Evolutionary conservation across 768 basidiomycete species (phyloP).

Genomic region (Boletus eberwhitei): DNA sequence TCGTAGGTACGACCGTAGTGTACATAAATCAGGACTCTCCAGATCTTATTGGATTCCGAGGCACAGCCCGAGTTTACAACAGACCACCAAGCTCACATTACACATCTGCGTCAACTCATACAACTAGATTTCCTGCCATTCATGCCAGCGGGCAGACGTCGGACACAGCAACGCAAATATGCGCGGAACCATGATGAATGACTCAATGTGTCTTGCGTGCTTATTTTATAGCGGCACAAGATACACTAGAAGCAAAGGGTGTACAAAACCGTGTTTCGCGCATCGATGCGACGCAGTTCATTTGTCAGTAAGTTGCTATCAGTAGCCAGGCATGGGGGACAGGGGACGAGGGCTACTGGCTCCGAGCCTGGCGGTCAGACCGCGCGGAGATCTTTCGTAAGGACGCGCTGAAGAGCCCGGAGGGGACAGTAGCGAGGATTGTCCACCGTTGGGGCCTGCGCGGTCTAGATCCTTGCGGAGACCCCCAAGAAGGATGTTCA

Average conservation of each 20-base stretch:
- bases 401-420: background rate
- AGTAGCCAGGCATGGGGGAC: constrained; percentile 14
- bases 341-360: constrained; percentile 11
- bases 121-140: too few species aligned
- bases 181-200: background rate
- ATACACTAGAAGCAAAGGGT: too few species aligned
- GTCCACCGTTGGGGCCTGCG: constrained; percentile 2
- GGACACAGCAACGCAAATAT: background rate
- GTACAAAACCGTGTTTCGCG: background rate
- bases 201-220: too few species aligned
- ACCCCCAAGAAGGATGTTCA: constrained; percentile 33
- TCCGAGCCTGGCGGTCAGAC: constrained; percentile 7
- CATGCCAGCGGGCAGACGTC: too few species aligned
- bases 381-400: constrained; percentile 14
- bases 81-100: too few species aligned
- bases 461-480: constrained; percentile 19
- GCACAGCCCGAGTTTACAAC: too few species aligned
- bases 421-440: constrained; percentile 12
- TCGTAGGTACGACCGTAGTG: too few species aligned
- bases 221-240: background rate
- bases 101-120: too few species aligned
- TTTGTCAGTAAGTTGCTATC: too few species aligned
- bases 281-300: background rate
- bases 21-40: too few species aligned
- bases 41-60: too few species aligned